phyloP scores from a whole-genome alignment of 768 basidiomycete species.

The Paxillus ammoniavirescens region DNA sequence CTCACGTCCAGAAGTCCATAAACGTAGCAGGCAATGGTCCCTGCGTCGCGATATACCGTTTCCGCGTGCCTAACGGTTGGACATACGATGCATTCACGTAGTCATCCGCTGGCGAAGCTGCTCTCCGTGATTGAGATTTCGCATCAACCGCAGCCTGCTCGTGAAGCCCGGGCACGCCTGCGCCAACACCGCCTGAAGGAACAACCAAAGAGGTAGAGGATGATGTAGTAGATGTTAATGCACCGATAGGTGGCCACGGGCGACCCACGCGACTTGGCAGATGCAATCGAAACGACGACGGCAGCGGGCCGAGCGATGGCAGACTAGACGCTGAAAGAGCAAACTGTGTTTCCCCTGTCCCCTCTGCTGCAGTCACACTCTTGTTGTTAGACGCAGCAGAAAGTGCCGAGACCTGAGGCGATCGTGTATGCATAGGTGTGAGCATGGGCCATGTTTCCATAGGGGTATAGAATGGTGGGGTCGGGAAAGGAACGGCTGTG shows the following conservation, averaged over 20 bases:
- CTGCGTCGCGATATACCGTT: constrained; percentile 93
- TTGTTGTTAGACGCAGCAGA: neutral
- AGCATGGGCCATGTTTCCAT: constrained; percentile 19
- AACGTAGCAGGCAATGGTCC: constrained; percentile 90
- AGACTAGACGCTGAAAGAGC: neutral
- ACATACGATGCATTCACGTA: constrained; percentile 96
- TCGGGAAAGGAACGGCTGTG: constrained; percentile 19
- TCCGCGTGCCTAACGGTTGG: constrained; percentile 77
- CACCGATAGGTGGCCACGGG: constrained; percentile 17
- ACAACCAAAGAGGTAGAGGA: neutral
- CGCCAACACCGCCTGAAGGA: neutral
- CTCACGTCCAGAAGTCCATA: constrained; percentile 92
- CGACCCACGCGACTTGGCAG: constrained; percentile 14
- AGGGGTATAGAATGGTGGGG: constrained; percentile 27
- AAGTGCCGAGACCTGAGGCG: constrained; percentile 3
- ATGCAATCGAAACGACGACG: constrained; percentile 16
- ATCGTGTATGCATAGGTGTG: constrained; percentile 13
- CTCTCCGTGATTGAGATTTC: constrained; percentile 11
- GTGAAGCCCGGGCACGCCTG: neutral
- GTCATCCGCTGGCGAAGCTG: constrained; percentile 60
- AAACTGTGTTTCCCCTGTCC: constrained; percentile 9
- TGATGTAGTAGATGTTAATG: constrained; percentile 4
- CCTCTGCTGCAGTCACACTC: neutral
- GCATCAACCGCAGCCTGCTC: neutral
- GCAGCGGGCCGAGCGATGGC: constrained; percentile 5